Base-by-base conservation (phyloP, 331 rosid species). In the Ulmus americana region DNA sequence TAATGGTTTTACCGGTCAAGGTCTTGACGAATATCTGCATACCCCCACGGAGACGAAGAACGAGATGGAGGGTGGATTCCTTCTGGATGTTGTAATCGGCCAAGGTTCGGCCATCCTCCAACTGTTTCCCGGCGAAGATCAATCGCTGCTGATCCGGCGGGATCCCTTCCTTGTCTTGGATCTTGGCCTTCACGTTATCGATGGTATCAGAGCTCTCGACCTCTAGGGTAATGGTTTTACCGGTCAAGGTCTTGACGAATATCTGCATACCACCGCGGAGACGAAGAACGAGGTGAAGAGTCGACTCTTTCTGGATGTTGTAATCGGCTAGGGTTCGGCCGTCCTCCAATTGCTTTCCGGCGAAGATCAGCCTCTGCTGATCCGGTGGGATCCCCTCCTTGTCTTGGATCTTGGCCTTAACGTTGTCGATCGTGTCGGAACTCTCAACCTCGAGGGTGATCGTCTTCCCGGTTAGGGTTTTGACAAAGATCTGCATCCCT, bases 1-100 rank as follows among this genome's bases (percentile, higher is more conserved):
- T 74, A 10, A 68, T 74, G 3, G 79, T 74, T 54, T 74, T 74
- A 0, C 79, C 79, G n/a, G 79, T 74, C 0, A 74, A 47, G 53
- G 79, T 72, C 18, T 73, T 70, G 4, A 70, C 74, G 39, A 70
- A 70, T 39, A 70, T 70, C 55, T 70, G 74, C 74, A 61, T 70
- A 0, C 64, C 64, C 0, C 63, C 72, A 3, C 56, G 55, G 0
- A 56, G 51, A 2, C 71, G 41, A 1, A 67, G 63, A 1, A 64
- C 69, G 39, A 51, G 28, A 6, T 64, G 69, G 2, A 64, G 59
- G 5, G 69, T 64, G 0, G 69, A 64, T 10, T 64, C 69, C 59
- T 64, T 64, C 59, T 64, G 69, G 50, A 64, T 64, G 50, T 64
- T 64, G 56, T 46, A 28, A 28, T 28, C 35, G 35, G 35, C 35